These are phyloP conservation scores for Talaromyces proteolyticus DNA, from an alignment of 495 filamentous ascomycete species.

Conservation along the genomic window DNA sequence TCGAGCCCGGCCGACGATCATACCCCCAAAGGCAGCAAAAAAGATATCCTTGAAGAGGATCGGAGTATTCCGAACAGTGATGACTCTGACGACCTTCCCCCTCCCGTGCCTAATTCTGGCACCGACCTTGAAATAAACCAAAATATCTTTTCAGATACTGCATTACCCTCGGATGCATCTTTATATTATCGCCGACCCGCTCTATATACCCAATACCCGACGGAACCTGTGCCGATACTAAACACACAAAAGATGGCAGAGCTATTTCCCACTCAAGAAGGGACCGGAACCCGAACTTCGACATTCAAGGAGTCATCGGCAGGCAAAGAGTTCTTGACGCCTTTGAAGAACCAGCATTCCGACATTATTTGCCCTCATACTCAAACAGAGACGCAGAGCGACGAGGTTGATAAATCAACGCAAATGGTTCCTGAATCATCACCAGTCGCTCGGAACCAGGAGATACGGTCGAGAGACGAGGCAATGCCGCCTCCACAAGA, in stretches of 20 bases:
- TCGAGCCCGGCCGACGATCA: neutral
- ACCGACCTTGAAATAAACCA: constrained; percentile 11
- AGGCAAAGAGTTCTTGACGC: neutral
- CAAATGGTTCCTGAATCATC: constrained; percentile 40
- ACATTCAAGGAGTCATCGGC: neutral
- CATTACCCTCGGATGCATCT: constrained; percentile 34
- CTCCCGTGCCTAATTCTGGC: constrained; percentile 15
- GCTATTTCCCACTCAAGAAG: constrained; percentile 24
- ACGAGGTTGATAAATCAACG: constrained; percentile 15
- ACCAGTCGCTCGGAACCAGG: constrained; percentile 12
- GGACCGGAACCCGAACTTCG: neutral
- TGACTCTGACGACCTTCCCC: constrained; percentile 33
- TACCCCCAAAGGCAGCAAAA: no score
- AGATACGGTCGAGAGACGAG: neutral
- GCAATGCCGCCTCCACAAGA: constrained; percentile 13
- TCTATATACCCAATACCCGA: constrained; percentile 35
- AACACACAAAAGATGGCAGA: constrained; percentile 38
- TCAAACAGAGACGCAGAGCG: constrained; percentile 17
- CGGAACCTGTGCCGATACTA: constrained; percentile 34
- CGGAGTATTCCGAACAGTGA: constrained; percentile 7
- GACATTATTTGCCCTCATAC: constrained; percentile 11
- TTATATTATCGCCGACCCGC: constrained; percentile 33
- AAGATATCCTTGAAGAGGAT: neutral
- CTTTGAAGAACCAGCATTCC: neutral
- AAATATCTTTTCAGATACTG: constrained; percentile 13